phyloP scores from a whole-genome alignment of 83 land plant species.

The Diphasiastrum complanatum region DNA sequence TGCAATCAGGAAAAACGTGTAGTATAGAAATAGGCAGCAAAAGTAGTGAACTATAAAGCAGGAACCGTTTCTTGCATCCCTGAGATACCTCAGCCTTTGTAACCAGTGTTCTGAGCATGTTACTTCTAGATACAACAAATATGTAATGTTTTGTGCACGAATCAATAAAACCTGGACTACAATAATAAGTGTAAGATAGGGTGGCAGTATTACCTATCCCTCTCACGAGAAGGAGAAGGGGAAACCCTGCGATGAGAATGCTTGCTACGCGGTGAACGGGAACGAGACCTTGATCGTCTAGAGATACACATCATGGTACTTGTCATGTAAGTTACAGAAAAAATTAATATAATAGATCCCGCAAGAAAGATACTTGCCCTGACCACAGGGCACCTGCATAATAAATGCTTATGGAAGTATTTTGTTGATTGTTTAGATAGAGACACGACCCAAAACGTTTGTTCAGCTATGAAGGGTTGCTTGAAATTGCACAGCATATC shows the following conservation, averaged over 20 bases:
- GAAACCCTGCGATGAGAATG: constrained; percentile 90
- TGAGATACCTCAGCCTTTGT: too few relatives aligned
- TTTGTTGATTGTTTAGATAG: too few relatives aligned
- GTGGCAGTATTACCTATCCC: constrained; percentile 46
- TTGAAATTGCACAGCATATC: too few relatives aligned
- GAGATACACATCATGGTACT: constrained; percentile 71
- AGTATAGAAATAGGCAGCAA: constrained; percentile 6
- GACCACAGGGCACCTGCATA: too few relatives aligned
- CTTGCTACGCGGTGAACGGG: constrained; percentile 77
- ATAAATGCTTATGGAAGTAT: too few relatives aligned
- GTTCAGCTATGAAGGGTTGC: too few relatives aligned
- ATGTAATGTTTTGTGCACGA: constrained; percentile 18
- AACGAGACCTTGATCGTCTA: constrained; percentile 73
- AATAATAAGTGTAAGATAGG: constrained; percentile 12
- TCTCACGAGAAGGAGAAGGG: constrained; percentile 75
- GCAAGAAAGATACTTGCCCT: too few relatives aligned
- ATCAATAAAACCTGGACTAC: constrained; percentile 3
- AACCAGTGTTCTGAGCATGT: too few relatives aligned
- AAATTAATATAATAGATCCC: too few relatives aligned
- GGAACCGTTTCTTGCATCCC: constrained; percentile 8
- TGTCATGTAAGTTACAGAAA: constrained; percentile 54
- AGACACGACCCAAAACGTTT: too few relatives aligned
- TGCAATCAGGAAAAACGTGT: constrained; percentile 15
- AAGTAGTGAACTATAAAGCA: constrained; percentile 2
- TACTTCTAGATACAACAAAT: constrained; percentile 17